These are phyloP conservation scores for Neohortaea acidophila DNA, from an alignment of 495 filamentous ascomycete species.

Conservation along the genomic window DNA sequence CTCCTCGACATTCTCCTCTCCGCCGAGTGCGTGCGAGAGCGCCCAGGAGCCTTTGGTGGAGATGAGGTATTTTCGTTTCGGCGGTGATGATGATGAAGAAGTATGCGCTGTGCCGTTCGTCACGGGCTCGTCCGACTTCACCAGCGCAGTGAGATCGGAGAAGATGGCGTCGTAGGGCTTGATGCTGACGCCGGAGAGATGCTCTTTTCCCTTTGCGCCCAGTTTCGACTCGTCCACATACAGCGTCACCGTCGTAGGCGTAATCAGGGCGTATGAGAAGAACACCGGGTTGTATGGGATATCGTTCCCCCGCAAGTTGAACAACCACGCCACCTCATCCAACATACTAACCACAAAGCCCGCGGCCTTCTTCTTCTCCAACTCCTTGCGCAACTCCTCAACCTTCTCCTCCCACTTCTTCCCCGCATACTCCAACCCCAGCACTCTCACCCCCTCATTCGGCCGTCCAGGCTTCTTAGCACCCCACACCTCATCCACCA, in stretches of 20 bases:
- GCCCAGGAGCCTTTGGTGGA: constrained; percentile 93
- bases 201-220: constrained; percentile 46
- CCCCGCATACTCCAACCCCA: constrained; percentile 60
- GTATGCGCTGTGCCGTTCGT: too few relatives aligned
- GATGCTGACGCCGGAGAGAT: constrained; percentile 60
- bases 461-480: constrained; percentile 55
- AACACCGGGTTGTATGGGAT: constrained; percentile 99
- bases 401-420: constrained; percentile 76
- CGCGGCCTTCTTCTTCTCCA: constrained; percentile 77
- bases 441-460: constrained; percentile 56
- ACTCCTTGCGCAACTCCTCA: constrained; percentile 70
- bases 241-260: constrained; percentile 61
- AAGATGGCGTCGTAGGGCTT: constrained; percentile 80
- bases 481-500: constrained; percentile 82
- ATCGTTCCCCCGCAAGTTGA: constrained; percentile 89
- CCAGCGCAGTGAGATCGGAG: constrained; percentile 52
- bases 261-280: constrained; percentile 90
- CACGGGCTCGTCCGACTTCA: constrained; percentile 27
- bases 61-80: constrained; percentile 58
- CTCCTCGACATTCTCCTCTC: constrained; percentile 77
- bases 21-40: constrained; percentile 70
- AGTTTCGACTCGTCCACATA: constrained; percentile 77
- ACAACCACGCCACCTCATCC: constrained; percentile 96
- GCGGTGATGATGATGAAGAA: constrained; percentile 14
- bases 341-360: constrained; percentile 88